Evolutionary conservation across 441 rosid genomes (phyloP).

Genomic region (Corymbia calophylla): DNA sequence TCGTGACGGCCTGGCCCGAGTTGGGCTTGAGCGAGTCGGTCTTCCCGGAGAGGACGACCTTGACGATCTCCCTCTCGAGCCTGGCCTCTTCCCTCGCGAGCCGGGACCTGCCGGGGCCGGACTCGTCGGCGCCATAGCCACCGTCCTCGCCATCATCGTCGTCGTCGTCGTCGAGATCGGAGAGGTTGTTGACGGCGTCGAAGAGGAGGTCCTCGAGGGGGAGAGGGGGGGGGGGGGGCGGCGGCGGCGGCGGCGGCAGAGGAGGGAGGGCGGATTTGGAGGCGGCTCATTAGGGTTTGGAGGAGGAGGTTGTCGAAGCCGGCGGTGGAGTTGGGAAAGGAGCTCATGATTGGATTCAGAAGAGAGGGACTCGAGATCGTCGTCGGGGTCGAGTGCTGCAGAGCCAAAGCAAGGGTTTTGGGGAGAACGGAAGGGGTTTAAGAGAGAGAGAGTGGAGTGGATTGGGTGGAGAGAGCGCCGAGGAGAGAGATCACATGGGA

Average conservation of each 20-base stretch:
- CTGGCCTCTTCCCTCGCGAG: conserved; percentile 71
- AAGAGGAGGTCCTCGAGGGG: conserved; percentile 75
- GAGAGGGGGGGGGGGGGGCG: conserved; percentile 29
- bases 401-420: not conserved
- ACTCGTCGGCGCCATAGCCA: not conserved
- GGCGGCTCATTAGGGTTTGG: conserved; percentile 76
- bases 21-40: conserved; percentile 64
- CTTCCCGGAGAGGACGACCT: conserved; percentile 55
- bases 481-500: not conserved
- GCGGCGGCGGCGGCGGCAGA: conserved; percentile 14
- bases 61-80: conserved; percentile 76
- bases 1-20: conserved; percentile 75
- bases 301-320: conserved; percentile 64
- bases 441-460: not conserved
- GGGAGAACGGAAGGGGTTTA: not conserved
- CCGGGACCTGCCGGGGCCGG: conserved; percentile 15
- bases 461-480: not conserved
- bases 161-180: conserved; percentile 38
- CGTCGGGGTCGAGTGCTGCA: not conserved
- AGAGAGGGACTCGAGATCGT: not conserved
- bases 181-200: conserved; percentile 30
- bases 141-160: not conserved
- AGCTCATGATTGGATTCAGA: conserved; percentile 39
- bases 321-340: conserved; percentile 40
- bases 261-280: conserved; percentile 54